Evolutionary conservation across 495 filamentous ascomycete genomes (phyloP).

Genomic region (Parathielavia appendiculata): DNA sequence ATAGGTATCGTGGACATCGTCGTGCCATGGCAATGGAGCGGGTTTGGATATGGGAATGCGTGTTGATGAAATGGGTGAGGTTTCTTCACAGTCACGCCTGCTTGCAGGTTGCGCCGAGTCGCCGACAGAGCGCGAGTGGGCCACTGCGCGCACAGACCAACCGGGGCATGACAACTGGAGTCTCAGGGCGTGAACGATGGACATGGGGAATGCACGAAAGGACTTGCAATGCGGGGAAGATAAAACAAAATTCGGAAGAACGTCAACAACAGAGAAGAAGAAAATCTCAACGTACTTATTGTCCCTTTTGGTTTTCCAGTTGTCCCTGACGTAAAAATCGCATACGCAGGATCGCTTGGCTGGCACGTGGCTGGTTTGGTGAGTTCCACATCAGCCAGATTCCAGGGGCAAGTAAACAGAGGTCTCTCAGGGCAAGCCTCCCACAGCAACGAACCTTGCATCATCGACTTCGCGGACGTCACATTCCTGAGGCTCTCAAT

Average conservation of each 20-base stretch:
- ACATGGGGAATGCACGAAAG: no score
- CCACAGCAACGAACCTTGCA: neutral
- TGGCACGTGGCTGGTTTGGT: slow-evolving; percentile 5
- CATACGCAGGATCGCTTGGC: slow-evolving; percentile 35
- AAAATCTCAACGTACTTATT: slow-evolving; percentile 21
- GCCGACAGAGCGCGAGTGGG: no score
- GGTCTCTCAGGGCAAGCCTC: no score
- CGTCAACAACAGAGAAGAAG: neutral
- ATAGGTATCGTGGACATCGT: no score
- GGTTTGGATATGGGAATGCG: no score
- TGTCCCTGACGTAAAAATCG: slow-evolving; percentile 57
- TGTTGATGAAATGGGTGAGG: no score
- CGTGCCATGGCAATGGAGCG: no score
- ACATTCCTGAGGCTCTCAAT: slow-evolving; percentile 10
- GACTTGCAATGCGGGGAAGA: neutral
- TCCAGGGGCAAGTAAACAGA: slow-evolving; percentile 13
- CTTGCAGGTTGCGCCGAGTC: no score
- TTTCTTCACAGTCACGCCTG: no score
- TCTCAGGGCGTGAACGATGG: no score
- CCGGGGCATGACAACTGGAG: no score
- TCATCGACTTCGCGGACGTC: neutral
- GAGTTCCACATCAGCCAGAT: neutral
- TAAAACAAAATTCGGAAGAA: neutral
- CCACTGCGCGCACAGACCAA: no score
- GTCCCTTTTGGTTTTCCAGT: slow-evolving; percentile 53